Conservation (phyloP, 2,329 filamentous ascomycete genomes). For the Xylaria sp. region DNA sequence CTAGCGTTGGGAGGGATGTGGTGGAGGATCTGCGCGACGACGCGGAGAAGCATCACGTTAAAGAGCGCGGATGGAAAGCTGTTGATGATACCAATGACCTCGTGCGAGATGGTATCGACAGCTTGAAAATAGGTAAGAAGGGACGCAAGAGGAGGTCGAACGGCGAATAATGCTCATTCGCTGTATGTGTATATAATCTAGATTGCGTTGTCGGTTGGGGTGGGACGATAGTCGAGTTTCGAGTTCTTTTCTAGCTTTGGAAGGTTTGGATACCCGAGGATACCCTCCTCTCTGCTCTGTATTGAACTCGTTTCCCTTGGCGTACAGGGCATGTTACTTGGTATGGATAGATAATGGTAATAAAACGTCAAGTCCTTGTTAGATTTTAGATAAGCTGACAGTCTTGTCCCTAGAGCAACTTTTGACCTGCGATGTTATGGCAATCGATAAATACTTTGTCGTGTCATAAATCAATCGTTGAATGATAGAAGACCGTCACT, state of each 20-base stretch:
- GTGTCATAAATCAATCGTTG: too few species aligned
- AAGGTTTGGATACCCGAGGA: slow-evolving; percentile 8
- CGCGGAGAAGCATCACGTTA: slow-evolving; percentile 65
- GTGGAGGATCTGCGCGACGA: slow-evolving; percentile 66
- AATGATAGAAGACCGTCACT: too few species aligned
- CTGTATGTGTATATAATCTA: too few species aligned
- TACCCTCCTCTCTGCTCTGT: slow-evolving; percentile 2
- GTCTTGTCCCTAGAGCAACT: neutral
- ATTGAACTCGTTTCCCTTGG: neutral
- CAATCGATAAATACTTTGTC: too few species aligned
- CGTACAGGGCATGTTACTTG: neutral
- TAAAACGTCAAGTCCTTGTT: neutral
- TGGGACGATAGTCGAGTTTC: neutral
- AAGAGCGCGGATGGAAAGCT: slow-evolving; percentile 53
- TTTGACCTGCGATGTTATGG: neutral
- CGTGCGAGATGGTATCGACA: slow-evolving; percentile 52
- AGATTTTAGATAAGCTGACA: neutral
- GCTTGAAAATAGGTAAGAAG: slow-evolving; percentile 48
- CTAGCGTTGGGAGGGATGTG: slow-evolving; percentile 63
- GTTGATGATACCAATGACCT: slow-evolving; percentile 49
- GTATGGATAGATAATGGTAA: neutral
- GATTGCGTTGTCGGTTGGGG: neutral
- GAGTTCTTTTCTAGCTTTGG: neutral
- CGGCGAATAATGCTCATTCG: slow-evolving; percentile 1
- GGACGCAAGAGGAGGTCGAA: slow-evolving; percentile 41